A percentile compares a stretch with the other conserved stretches of the same genome.
These are phyloP conservation scores for Blastobotrys niveus DNA, from an alignment of 1,139 yeast genomes.

Conservation along the genomic window DNA sequence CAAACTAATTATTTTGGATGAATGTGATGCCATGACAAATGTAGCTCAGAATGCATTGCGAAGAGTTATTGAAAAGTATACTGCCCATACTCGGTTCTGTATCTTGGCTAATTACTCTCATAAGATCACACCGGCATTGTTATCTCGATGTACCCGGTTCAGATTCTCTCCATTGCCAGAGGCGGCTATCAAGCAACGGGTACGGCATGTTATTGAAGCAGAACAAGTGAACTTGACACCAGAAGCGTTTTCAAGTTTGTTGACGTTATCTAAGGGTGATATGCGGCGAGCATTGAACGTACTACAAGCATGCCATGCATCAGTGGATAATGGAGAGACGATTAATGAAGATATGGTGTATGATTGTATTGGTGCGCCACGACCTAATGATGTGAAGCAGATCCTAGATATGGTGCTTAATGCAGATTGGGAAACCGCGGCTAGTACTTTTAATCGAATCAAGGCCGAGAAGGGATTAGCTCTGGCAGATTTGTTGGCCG, in stretches of 20 bases:
- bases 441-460: slow-evolving; percentile 54
- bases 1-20: slow-evolving; percentile 88
- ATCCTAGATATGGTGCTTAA: slow-evolving; percentile 70
- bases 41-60: slow-evolving; percentile 95
- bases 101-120: slow-evolving; percentile 95
- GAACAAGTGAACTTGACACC: slow-evolving; percentile 57
- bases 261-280: slow-evolving; percentile 77
- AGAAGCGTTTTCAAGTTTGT: slow-evolving; percentile 60
- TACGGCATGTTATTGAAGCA: slow-evolving; percentile 58
- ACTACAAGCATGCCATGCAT: slow-evolving; percentile 83
- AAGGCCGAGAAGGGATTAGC: slow-evolving; percentile 80
- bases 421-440: slow-evolving; percentile 84
- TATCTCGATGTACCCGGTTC: slow-evolving; percentile 92
- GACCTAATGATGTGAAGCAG: slow-evolving; percentile 74
- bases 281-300: slow-evolving; percentile 95
- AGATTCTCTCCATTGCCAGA: slow-evolving; percentile 77
- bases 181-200: slow-evolving; percentile 60
- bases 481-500: slow-evolving; percentile 72
- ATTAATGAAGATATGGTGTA: slow-evolving; percentile 73
- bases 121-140: slow-evolving; percentile 87
- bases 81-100: slow-evolving; percentile 92
- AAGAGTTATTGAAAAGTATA: slow-evolving; percentile 85
- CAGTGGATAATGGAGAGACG: slow-evolving; percentile 25
- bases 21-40: slow-evolving; percentile 98
- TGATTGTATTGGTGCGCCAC: slow-evolving; percentile 94